A percentile compares a stretch with the other conserved stretches of the same genome.
Evolutionary conservation across 202 grass and related monocot species (phyloP).

Genomic region (Panicum hallii): DNA sequence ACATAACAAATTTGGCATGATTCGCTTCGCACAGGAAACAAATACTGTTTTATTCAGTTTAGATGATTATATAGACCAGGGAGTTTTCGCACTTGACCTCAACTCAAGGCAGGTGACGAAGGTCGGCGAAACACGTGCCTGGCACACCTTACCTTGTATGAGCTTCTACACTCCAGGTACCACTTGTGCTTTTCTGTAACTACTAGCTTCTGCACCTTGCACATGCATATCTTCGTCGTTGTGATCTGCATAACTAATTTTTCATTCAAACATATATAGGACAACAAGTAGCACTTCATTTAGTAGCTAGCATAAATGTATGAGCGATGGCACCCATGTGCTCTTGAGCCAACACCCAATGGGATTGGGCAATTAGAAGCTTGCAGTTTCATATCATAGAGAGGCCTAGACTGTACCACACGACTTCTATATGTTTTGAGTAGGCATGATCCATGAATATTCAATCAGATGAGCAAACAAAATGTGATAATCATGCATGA

Average conservation of each 20-base stretch:
- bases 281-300: too few species aligned
- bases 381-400: background rate
- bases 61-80: background rate
- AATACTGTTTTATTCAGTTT: background rate
- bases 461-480: background rate
- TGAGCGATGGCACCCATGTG: too few species aligned
- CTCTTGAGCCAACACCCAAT: too few species aligned
- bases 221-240: too few species aligned
- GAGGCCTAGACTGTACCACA: background rate
- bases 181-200: background rate
- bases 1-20: too few species aligned
- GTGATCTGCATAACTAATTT: too few species aligned
- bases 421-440: background rate
- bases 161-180: conserved; percentile 1
- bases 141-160: background rate
- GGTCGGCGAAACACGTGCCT: background rate
- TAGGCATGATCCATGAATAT: background rate
- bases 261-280: too few species aligned
- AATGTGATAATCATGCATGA: background rate
- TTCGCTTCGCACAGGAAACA: background rate
- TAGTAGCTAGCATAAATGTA: too few species aligned
- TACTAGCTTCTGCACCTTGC: background rate
- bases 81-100: background rate
- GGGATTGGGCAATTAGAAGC: background rate
- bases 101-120: background rate